Evolutionary conservation across 2,329 filamentous ascomycete species (phyloP).

Genomic region (Graphiopsis chlorocephala): DNA sequence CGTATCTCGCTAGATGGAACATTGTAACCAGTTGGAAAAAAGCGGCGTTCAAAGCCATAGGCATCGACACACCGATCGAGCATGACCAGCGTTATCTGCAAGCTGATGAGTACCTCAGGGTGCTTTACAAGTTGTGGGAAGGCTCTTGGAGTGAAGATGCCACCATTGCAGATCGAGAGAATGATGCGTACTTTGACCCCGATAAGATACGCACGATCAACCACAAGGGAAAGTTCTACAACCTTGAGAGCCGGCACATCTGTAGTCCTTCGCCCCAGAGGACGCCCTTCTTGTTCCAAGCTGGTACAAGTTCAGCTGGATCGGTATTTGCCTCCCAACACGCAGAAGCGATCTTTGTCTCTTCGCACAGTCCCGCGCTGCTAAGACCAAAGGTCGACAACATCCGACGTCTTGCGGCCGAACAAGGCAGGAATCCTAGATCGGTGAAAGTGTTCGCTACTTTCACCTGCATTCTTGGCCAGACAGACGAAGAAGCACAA

Average conservation of each 20-base stretch:
- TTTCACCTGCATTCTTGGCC: conserved; percentile 36
- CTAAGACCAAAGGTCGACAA: conserved; percentile 52
- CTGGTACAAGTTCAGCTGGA: conserved; percentile 58
- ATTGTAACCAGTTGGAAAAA: conserved; percentile 65
- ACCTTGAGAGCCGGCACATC: conserved; percentile 46
- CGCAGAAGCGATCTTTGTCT: conserved; percentile 61
- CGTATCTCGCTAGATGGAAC: conserved; percentile 49
- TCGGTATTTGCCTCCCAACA: conserved; percentile 56
- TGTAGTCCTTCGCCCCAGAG: conserved; percentile 41
- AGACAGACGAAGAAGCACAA: conserved; percentile 48
- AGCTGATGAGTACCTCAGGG: conserved; percentile 60
- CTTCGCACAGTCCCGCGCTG: conserved; percentile 50
- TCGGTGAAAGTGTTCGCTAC: conserved; percentile 54
- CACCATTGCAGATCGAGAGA: conserved; percentile 51
- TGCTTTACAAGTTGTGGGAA: conserved; percentile 63
- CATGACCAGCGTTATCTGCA: conserved; percentile 62
- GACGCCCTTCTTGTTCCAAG: conserved; percentile 47
- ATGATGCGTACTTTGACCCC: conserved; percentile 58
- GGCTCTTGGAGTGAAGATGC: conserved; percentile 56
- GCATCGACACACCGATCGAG: conserved; percentile 55
- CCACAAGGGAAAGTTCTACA: conserved; percentile 57
- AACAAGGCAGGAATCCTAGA: conserved; percentile 53
- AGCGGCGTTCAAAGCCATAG: conserved; percentile 61
- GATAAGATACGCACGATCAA: conserved; percentile 59
- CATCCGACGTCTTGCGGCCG: conserved; percentile 51